Evolutionary conservation across 495 filamentous ascomycete species (phyloP).

Genomic region (Ramalina intermedia): DNA sequence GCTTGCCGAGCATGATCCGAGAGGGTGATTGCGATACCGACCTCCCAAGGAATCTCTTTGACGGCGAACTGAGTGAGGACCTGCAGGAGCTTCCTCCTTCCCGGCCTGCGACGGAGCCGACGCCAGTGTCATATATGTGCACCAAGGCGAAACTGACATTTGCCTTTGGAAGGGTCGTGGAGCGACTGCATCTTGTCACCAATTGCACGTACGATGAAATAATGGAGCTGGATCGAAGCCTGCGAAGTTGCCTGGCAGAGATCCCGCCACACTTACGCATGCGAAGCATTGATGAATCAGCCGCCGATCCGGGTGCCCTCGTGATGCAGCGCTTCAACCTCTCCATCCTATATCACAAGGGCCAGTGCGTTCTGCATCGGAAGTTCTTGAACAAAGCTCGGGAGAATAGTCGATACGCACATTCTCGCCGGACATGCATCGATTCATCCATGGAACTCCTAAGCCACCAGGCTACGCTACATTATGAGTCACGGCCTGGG

Average conservation of each 20-base stretch:
- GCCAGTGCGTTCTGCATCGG: slow-evolving; percentile 69
- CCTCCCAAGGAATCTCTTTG: slow-evolving; percentile 78
- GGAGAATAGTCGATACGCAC: slow-evolving; percentile 58
- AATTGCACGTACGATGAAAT: slow-evolving; percentile 61
- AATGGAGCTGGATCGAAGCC: slow-evolving; percentile 54
- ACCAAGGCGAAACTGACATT: slow-evolving; percentile 54
- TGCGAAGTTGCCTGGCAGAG: slow-evolving; percentile 51
- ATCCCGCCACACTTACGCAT: slow-evolving; percentile 58
- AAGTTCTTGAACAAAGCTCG: slow-evolving; percentile 61
- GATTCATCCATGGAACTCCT: slow-evolving; percentile 66
- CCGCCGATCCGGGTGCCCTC: slow-evolving; percentile 57
- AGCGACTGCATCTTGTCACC: slow-evolving; percentile 27
- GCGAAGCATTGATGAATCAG: slow-evolving; percentile 54
- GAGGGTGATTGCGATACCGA: slow-evolving; percentile 70
- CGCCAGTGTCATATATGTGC: slow-evolving; percentile 80
- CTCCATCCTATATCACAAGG: slow-evolving; percentile 71
- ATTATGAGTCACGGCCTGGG: slow-evolving; percentile 57
- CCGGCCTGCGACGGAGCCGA: slow-evolving; percentile 60
- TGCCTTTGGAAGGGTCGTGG: slow-evolving; percentile 44
- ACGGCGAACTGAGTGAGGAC: slow-evolving; percentile 80
- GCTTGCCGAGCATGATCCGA: slow-evolving; percentile 80
- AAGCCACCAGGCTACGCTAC: slow-evolving; percentile 58
- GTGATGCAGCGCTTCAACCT: slow-evolving; percentile 73
- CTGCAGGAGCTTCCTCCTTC: slow-evolving; percentile 63
- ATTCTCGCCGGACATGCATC: slow-evolving; percentile 70